Percentiles rank a stretch among this genome's conserved stretches.
Evolutionary conservation across 1,284 basidiomycete genomes (phyloP).

Genomic region (Grifola frondosa): DNA sequence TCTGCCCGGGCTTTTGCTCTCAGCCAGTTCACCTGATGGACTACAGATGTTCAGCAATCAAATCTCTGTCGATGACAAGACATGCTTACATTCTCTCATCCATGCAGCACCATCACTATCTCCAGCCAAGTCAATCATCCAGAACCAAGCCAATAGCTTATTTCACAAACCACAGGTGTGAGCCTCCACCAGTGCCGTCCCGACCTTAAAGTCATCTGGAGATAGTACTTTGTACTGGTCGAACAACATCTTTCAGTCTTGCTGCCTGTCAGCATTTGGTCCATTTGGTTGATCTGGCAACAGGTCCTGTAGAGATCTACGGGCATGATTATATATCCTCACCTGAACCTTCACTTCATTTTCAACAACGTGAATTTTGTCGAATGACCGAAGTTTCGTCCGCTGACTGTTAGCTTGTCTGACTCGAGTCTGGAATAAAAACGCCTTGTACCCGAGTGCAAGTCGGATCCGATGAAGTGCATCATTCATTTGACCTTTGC

Average conservation of each 20-base stretch:
- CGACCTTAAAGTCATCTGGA: background rate
- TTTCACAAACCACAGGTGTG: background rate
- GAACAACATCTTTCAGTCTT: background rate
- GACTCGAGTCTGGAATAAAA: background rate
- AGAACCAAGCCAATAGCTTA: background rate
- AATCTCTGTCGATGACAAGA: background rate
- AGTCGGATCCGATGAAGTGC: background rate
- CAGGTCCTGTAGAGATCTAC: too few relatives aligned
- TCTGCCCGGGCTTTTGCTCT: background rate
- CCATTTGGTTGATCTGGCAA: too few relatives aligned
- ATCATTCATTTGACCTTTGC: constrained; percentile 2
- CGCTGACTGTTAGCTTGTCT: background rate
- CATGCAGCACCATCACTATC: background rate
- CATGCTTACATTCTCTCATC: background rate
- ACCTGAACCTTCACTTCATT: background rate
- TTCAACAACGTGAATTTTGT: background rate
- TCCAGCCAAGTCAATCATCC: background rate
- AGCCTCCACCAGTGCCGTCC: background rate
- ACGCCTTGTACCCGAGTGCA: constrained; percentile 3
- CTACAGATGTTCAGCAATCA: background rate
- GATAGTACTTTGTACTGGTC: background rate
- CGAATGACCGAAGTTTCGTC: background rate
- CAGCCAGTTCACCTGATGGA: background rate
- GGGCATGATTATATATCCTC: background rate
- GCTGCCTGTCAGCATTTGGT: background rate